Conservation (phyloP, 352 stramenopile species). For the Phytophthora cajani region DNA sequence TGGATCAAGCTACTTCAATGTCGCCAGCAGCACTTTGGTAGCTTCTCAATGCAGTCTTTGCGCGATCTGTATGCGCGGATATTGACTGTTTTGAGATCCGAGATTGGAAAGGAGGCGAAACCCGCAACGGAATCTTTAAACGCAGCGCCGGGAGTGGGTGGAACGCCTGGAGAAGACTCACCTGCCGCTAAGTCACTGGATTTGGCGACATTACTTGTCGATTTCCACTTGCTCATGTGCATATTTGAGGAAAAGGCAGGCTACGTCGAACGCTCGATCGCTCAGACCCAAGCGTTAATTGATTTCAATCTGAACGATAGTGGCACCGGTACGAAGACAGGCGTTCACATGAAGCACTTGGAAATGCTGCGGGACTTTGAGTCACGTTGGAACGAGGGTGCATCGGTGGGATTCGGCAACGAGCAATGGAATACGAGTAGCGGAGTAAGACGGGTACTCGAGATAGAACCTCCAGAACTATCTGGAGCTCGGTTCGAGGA, state of each 20-base stretch:
- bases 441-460: constrained; percentile 1
- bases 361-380: constrained; percentile 41
- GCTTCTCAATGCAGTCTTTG: constrained; percentile 71
- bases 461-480: constrained; percentile 13
- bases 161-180: not conserved
- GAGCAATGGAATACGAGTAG: constrained; percentile 3
- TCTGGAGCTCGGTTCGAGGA: constrained; percentile 21
- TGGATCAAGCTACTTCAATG: constrained; percentile 66
- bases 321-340: not conserved
- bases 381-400: constrained; percentile 40
- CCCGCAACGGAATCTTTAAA: not conserved
- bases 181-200: constrained; percentile 2
- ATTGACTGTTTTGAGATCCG: constrained; percentile 52
- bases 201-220: constrained; percentile 38
- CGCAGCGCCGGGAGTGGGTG: not conserved
- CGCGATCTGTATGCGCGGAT: constrained; percentile 78
- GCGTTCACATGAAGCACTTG: constrained; percentile 21
- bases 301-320: constrained; percentile 49
- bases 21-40: constrained; percentile 69
- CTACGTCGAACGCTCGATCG: constrained; percentile 66
- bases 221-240: constrained; percentile 64
- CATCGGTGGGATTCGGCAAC: constrained; percentile 36
- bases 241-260: constrained; percentile 61
- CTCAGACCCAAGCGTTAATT: constrained; percentile 72
- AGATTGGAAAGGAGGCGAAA: constrained; percentile 26